A percentile compares a stretch with the other conserved stretches of the same genome.
These are phyloP conservation scores for Aaosphaeria pasadenensis DNA, from an alignment of 2,329 filamentous ascomycete genomes.

Conservation along the genomic window DNA sequence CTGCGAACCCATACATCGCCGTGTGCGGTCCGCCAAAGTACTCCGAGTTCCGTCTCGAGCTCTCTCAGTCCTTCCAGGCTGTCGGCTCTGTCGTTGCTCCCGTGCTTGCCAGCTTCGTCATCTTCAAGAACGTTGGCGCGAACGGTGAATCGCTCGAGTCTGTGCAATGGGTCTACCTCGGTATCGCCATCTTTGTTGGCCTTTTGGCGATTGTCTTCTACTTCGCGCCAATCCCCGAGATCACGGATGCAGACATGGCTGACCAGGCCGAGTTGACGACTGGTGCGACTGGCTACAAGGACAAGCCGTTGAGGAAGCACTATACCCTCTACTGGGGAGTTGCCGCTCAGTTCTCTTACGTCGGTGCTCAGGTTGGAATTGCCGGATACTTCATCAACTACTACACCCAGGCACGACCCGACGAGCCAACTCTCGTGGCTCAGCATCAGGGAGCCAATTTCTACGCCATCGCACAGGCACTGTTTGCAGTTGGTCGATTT, in stretches of 20 bases:
- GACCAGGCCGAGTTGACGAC: conserved; percentile 27
- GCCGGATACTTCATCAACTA: conserved; percentile 47
- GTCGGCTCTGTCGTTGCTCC: conserved; percentile 73
- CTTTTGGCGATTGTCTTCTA: conserved; percentile 65
- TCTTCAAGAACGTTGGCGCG: conserved; percentile 64
- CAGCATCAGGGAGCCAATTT: conserved; percentile 36
- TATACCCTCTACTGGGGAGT: conserved; percentile 36
- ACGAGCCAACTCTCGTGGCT: conserved; percentile 17
- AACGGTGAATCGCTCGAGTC: conserved; percentile 57
- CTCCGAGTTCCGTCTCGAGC: conserved; percentile 73
- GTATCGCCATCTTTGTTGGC: conserved; percentile 70
- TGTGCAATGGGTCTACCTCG: conserved; percentile 80
- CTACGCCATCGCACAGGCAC: conserved; percentile 37
- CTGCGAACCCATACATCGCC: conserved; percentile 73
- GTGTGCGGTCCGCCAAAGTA: conserved; percentile 72
- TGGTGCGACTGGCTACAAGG: conserved; percentile 49
- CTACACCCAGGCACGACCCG: conserved; percentile 32
- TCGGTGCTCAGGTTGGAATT: conserved; percentile 52
- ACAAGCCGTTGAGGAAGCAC: conserved; percentile 66
- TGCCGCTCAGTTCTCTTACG: conserved; percentile 54
- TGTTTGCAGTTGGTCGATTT: conserved; percentile 38
- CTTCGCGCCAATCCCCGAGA: conserved; percentile 66
- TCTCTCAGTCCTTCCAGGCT: conserved; percentile 75
- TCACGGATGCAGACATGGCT: conserved; percentile 62
- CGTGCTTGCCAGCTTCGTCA: conserved; percentile 68